Evolutionary conservation across 306 rosid species (phyloP).

Genomic region (Malus orientalis): DNA sequence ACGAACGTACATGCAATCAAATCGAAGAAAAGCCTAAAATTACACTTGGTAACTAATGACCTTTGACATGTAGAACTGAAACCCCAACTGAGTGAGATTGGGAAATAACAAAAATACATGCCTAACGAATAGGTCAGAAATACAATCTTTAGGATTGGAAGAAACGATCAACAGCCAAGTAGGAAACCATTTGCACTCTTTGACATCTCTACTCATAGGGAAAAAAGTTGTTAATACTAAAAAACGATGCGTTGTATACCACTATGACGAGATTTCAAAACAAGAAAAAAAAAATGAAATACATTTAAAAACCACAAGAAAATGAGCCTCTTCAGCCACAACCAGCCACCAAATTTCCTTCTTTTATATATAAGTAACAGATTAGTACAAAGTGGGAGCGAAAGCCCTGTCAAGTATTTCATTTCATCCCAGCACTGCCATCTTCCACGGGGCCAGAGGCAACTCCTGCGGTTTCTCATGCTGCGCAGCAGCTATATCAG

Average conservation of each 20-base stretch:
- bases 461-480: conserved; percentile 44
- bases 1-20: background rate
- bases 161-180: background rate
- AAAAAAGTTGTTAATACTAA: background rate
- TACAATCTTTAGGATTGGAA: background rate
- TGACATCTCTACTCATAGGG: background rate
- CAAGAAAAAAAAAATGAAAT: conserved; percentile 14
- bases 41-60: background rate
- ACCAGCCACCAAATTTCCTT: conserved; percentile 62
- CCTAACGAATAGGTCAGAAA: background rate
- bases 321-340: conserved; percentile 62
- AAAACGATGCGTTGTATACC: background rate
- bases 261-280: background rate
- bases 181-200: background rate
- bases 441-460: conserved; percentile 34
- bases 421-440: conserved; percentile 8
- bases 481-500: conserved; percentile 45
- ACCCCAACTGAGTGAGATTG: background rate
- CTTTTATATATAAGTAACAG: conserved; percentile 50
- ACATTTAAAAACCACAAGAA: conserved; percentile 40
- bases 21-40: background rate
- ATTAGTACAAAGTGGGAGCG: conserved; percentile 60
- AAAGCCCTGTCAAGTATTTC: conserved; percentile 40
- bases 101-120: background rate
- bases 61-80: background rate